A percentile compares a stretch with the other conserved stretches of the same genome.
These are phyloP conservation scores for Coniophora puteana DNA, from an alignment of 1,284 basidiomycete species.

Conservation along the genomic window DNA sequence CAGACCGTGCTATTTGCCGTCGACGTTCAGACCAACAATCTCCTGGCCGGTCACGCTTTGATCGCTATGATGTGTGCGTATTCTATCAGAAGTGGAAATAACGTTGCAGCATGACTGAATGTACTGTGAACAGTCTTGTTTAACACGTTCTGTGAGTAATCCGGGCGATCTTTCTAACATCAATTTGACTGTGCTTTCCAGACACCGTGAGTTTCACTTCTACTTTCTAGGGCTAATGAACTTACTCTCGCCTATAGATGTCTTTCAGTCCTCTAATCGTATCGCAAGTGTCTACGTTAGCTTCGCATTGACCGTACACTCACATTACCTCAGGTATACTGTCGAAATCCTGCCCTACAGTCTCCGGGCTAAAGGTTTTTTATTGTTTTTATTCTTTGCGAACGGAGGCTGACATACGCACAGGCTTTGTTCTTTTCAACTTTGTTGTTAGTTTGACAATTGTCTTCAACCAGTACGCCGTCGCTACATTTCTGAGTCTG, in stretches of 20 bases:
- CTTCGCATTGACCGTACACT: conserved; percentile 7
- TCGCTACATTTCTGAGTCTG: not conserved
- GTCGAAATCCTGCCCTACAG: conserved; percentile 34
- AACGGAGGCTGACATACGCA: too few species aligned
- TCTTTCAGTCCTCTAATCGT: conserved; percentile 22
- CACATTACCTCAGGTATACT: conserved; percentile 28
- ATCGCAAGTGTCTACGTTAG: conserved; percentile 12
- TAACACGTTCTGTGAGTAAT: conserved; percentile 3
- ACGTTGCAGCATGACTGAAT: not conserved
- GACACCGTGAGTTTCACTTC: conserved; percentile 10
- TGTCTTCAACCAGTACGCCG: conserved; percentile 38
- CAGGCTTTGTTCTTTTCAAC: conserved; percentile 19
- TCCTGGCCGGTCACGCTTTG: conserved; percentile 18
- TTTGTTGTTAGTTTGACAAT: conserved; percentile 24
- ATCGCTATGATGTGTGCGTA: conserved; percentile 34
- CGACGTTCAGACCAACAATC: conserved; percentile 12
- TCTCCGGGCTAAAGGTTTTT: conserved; percentile 38
- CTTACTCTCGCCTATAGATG: conserved; percentile 9
- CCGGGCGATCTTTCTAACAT: not conserved
- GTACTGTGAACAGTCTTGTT: conserved; percentile 1
- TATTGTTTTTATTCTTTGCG: too few species aligned
- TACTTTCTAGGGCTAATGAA: conserved; percentile 8
- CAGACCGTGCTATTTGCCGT: conserved; percentile 8
- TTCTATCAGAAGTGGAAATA: not conserved
- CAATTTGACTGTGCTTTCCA: conserved; percentile 12